Evolutionary conservation across 2,329 filamentous ascomycete species (phyloP).

Genomic region (Alternaria infectoria): DNA sequence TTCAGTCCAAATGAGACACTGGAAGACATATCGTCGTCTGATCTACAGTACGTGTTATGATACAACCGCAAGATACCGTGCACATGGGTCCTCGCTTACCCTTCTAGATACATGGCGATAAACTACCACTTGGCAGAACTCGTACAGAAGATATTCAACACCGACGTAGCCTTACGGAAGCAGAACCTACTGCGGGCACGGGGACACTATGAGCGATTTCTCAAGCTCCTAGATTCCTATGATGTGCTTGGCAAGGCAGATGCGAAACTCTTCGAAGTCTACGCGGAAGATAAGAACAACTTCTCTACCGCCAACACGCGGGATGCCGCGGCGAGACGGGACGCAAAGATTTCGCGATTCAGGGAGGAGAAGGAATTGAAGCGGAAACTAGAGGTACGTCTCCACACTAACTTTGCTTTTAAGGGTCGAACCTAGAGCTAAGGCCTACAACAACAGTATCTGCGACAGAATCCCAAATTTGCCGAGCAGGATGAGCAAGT

Average conservation of each 20-base stretch:
- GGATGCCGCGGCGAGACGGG: constrained; percentile 73
- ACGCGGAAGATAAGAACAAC: constrained; percentile 71
- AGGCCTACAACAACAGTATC: constrained; percentile 55
- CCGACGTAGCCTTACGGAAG: constrained; percentile 62
- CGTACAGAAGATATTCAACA: constrained; percentile 68
- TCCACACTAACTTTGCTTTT: constrained; percentile 10
- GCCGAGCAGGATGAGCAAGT: constrained; percentile 81
- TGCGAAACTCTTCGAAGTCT: constrained; percentile 72
- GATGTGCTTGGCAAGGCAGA: constrained; percentile 70
- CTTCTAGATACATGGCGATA: constrained; percentile 72
- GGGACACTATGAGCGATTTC: constrained; percentile 76
- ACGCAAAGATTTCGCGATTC: constrained; percentile 86
- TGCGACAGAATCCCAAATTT: constrained; percentile 64
- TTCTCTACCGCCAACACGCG: constrained; percentile 75
- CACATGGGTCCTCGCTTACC: constrained; percentile 10
- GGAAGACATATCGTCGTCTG: constrained; percentile 84
- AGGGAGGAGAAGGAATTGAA: constrained; percentile 85
- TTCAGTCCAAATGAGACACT: constrained; percentile 90
- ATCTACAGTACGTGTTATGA: constrained; percentile 68
- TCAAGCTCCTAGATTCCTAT: constrained; percentile 80
- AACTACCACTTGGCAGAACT: constrained; percentile 82
- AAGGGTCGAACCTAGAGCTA: constrained; percentile 15
- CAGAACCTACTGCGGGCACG: constrained; percentile 68
- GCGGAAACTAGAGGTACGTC: constrained; percentile 73
- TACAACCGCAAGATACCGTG: not conserved